Conservation (phyloP, 257 asterid genomes). For the Nicotiana knightiana region DNA sequence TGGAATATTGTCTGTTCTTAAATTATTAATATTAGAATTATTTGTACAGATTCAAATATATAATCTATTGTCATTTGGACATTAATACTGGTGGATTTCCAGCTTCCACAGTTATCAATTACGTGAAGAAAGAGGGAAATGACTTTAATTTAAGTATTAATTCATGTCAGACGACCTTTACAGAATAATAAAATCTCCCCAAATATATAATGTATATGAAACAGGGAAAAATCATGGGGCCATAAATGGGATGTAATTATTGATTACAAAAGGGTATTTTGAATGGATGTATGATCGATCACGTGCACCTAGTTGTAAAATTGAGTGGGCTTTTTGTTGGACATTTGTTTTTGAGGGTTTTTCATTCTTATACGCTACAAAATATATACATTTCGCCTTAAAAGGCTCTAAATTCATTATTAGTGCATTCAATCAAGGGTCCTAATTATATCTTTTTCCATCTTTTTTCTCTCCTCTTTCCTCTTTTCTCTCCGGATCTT, state of each 20-base stretch:
- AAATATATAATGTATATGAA: background rate
- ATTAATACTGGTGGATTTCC: background rate
- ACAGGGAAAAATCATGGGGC: conserved; percentile 7
- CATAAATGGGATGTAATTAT: conserved; percentile 2
- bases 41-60: background rate
- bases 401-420: too few species aligned
- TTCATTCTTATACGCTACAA: background rate
- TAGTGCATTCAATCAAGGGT: too few species aligned
- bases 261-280: conserved; percentile 3
- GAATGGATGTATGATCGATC: conserved; percentile 6
- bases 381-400: too few species aligned
- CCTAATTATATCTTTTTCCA: too few species aligned
- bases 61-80: background rate
- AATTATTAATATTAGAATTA: background rate
- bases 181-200: background rate
- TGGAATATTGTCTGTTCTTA: background rate
- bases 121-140: background rate
- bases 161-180: background rate
- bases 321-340: background rate
- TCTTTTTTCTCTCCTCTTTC: too few species aligned
- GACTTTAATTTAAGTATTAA: background rate
- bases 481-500: too few species aligned
- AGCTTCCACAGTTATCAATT: conserved; percentile 1
- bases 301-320: conserved; percentile 12
- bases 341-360: background rate